phyloP scores from a whole-genome alignment of 495 filamentous ascomycete species.

The Letharia lupina region DNA sequence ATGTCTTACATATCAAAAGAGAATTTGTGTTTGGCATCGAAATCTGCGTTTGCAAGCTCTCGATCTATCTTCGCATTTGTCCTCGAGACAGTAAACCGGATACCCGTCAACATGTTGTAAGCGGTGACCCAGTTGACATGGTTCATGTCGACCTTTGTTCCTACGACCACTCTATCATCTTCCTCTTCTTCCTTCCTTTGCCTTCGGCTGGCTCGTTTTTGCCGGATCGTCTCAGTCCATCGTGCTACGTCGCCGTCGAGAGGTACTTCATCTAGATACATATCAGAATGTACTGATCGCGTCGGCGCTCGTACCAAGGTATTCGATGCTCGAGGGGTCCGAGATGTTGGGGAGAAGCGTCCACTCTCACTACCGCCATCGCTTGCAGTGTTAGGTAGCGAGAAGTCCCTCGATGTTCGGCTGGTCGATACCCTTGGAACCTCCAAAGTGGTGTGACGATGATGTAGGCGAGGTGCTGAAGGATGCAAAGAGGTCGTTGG shows the following conservation, averaged over 20 bases:
- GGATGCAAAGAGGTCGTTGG: slow-evolving; percentile 40
- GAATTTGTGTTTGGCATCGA: slow-evolving; percentile 88
- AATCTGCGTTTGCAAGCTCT: slow-evolving; percentile 79
- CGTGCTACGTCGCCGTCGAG: slow-evolving; percentile 84
- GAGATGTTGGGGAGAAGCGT: slow-evolving; percentile 72
- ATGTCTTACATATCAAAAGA: slow-evolving; percentile 85
- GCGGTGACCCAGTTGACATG: slow-evolving; percentile 97
- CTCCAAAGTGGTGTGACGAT: slow-evolving; percentile 77
- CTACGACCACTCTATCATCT: slow-evolving; percentile 90
- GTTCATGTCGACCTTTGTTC: slow-evolving; percentile 94
- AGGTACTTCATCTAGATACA: slow-evolving; percentile 70
- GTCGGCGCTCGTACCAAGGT: slow-evolving; percentile 72
- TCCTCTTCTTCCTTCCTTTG: slow-evolving; percentile 80
- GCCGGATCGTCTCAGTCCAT: slow-evolving; percentile 86
- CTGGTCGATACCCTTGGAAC: slow-evolving; percentile 55
- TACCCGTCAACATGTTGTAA: slow-evolving; percentile 99
- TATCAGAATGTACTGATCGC: slow-evolving; percentile 74
- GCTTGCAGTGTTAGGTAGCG: slow-evolving; percentile 43
- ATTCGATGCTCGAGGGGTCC: slow-evolving; percentile 68
- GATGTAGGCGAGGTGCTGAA: slow-evolving; percentile 48
- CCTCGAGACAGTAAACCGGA: slow-evolving; percentile 90
- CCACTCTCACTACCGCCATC: slow-evolving; percentile 60
- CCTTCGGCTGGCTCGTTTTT: slow-evolving; percentile 77
- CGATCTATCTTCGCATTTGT: slow-evolving; percentile 96
- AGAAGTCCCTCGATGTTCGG: slow-evolving; percentile 47